phyloP scores from a whole-genome alignment of 768 basidiomycete species.

The Russula foetens region DNA sequence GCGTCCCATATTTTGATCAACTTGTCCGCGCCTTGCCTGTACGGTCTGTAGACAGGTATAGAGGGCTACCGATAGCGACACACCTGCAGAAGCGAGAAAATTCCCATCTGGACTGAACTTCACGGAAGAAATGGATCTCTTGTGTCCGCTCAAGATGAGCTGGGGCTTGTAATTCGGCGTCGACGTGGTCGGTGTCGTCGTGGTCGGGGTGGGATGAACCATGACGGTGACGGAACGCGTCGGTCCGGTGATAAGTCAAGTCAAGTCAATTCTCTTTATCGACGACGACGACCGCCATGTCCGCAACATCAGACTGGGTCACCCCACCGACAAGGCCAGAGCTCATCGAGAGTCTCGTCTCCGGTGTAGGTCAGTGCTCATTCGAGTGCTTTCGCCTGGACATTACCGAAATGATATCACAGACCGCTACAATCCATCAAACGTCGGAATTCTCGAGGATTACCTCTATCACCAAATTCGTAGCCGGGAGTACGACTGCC shows the following conservation, averaged over 20 bases:
- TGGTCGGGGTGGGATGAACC: not conserved
- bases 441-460: conserved; percentile 89
- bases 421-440: conserved; percentile 98
- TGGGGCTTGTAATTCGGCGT: conserved; percentile 49
- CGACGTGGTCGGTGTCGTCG: not conserved
- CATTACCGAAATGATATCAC: not conserved
- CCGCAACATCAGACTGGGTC: conserved; percentile 54
- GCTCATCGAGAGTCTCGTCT: conserved; percentile 85
- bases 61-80: conserved; percentile 24
- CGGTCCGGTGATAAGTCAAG: not conserved
- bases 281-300: conserved; percentile 31
- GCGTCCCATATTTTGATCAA: conserved; percentile 75
- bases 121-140: conserved; percentile 70
- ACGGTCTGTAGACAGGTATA: conserved; percentile 23
- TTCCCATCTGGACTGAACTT: conserved; percentile 86
- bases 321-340: conserved; percentile 73
- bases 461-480: conserved; percentile 93
- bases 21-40: conserved; percentile 75
- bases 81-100: conserved; percentile 79
- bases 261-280: not conserved
- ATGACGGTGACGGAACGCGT: too few relatives aligned
- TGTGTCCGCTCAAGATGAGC: conserved; percentile 74
- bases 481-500: conserved; percentile 85
- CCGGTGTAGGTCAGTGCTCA: conserved; percentile 66
- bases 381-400: not conserved